Evolutionary conservation across 805 yeast species (phyloP).

Genomic region (Candida wancherniae): DNA sequence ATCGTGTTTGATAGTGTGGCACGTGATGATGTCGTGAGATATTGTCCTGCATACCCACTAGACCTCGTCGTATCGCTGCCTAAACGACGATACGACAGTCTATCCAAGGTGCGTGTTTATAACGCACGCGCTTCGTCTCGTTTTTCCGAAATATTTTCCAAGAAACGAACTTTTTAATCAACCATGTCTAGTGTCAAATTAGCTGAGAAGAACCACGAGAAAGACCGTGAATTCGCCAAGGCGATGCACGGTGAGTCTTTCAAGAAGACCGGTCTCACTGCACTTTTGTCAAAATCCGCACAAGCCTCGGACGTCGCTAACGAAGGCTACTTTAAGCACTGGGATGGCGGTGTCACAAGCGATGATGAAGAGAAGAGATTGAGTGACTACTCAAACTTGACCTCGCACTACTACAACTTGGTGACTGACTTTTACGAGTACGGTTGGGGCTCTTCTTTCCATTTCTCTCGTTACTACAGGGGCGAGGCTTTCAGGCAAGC

Average conservation of each 20-base stretch:
- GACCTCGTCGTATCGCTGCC: too few species aligned
- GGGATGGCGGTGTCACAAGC: constrained; percentile 85
- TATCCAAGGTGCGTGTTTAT: too few species aligned
- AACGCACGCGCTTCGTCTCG: too few species aligned
- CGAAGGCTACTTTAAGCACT: constrained; percentile 89
- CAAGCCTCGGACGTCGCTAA: constrained; percentile 76
- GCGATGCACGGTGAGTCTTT: constrained; percentile 82
- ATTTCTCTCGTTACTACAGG: constrained; percentile 86
- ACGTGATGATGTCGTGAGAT: too few species aligned
- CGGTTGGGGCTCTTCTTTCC: constrained; percentile 99
- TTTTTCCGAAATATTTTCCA: too few species aligned
- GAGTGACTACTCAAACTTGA: constrained; percentile 81
- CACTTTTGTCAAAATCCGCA: constrained; percentile 67
- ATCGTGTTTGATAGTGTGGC: too few species aligned
- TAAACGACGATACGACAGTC: too few species aligned
- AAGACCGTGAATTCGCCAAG: constrained; percentile 71
- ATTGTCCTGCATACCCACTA: too few species aligned
- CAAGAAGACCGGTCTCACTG: constrained; percentile 65
- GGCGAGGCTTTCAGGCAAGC: constrained; percentile 95
- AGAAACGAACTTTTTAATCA: too few species aligned
- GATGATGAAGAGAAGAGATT: constrained; percentile 71
- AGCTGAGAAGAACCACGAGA: constrained; percentile 48
- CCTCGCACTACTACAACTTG: constrained; percentile 93
- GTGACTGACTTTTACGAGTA: constrained; percentile 98
- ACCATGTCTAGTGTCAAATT: constrained; percentile 23